A percentile compares a stretch with the other conserved stretches of the same genome.
phyloP scores from a whole-genome alignment of 2,329 filamentous ascomycete species.

The Pestalotiopsis sp. region DNA sequence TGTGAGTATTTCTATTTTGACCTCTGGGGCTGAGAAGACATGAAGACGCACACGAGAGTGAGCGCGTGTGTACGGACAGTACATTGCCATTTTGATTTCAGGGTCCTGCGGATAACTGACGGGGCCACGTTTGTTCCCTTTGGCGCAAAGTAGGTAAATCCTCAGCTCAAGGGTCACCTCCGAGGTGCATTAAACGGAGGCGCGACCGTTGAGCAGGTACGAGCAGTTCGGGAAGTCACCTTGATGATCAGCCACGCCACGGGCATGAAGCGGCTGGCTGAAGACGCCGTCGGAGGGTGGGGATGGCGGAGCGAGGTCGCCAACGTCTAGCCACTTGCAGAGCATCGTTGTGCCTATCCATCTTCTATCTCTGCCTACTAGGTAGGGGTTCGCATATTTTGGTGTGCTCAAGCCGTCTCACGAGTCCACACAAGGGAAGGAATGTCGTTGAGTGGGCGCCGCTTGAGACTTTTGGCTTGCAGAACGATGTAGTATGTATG shows the following conservation, averaged over 20 bases:
- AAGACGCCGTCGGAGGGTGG: slow-evolving; percentile 37
- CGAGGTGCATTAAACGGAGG: slow-evolving; percentile 52
- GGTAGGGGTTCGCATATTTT: background rate
- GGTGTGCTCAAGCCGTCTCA: background rate
- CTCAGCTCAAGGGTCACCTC: slow-evolving; percentile 55
- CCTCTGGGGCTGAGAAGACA: background rate
- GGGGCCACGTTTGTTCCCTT: background rate
- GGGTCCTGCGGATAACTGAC: background rate
- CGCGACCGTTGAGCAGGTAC: slow-evolving; percentile 48
- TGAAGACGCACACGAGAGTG: background rate
- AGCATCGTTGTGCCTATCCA: background rate
- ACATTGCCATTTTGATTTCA: background rate
- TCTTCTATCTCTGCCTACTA: background rate
- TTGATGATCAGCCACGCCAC: slow-evolving; percentile 47
- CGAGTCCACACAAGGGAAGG: background rate
- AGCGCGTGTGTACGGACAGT: background rate
- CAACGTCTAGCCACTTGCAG: slow-evolving; percentile 31
- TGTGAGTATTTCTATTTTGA: slow-evolving; percentile 31
- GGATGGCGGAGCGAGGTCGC: slow-evolving; percentile 49
- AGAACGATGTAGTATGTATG: background rate
- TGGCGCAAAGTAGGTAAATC: slow-evolving; percentile 41
- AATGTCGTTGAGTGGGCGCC: background rate
- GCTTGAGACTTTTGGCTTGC: background rate
- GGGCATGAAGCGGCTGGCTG: slow-evolving; percentile 44
- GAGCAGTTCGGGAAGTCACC: slow-evolving; percentile 46